A percentile compares a stretch with the other conserved stretches of the same genome.
These are phyloP conservation scores for Trichosporon ovoides DNA, from an alignment of 1,284 basidiomycete genomes.

Conservation along the genomic window DNA sequence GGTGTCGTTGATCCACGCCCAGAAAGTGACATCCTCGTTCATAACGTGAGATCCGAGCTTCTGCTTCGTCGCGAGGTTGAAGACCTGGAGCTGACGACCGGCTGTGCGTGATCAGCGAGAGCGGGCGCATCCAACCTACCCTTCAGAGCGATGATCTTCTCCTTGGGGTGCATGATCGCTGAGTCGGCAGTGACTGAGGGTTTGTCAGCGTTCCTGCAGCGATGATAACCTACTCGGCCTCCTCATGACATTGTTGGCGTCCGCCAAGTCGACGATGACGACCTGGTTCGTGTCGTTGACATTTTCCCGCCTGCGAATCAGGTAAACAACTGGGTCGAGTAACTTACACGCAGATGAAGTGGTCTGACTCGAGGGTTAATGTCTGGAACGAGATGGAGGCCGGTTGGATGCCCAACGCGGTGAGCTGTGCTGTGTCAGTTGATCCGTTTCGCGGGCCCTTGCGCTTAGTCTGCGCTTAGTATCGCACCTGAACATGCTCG, in stretches of 20 bases:
- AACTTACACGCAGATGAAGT: conserved; percentile 73
- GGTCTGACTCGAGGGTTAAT: conserved; percentile 92
- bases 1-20: conserved; percentile 94
- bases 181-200: conserved; percentile 77
- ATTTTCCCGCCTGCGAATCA: conserved; percentile 33
- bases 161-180: conserved; percentile 95
- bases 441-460: not conserved
- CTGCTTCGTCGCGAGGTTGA: conserved; percentile 95
- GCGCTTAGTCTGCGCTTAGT: not conserved
- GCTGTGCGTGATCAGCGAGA: conserved; percentile 53
- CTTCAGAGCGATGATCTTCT: conserved; percentile 96
- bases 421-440: conserved; percentile 60
- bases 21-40: conserved; percentile 93
- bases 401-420: conserved; percentile 91
- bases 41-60: conserved; percentile 96
- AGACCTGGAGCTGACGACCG: conserved; percentile 90
- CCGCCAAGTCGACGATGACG: conserved; percentile 91
- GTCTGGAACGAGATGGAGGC: conserved; percentile 97
- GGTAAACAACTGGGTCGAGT: not conserved
- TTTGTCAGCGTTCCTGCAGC: not conserved
- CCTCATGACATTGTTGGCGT: conserved; percentile 93
- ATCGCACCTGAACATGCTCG: conserved; percentile 50
- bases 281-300: conserved; percentile 80
- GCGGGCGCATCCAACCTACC: conserved; percentile 53
- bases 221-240: conserved; percentile 60